Conservation (phyloP, 352 stramenopile species). For the Plasmopara halstedii region DNA sequence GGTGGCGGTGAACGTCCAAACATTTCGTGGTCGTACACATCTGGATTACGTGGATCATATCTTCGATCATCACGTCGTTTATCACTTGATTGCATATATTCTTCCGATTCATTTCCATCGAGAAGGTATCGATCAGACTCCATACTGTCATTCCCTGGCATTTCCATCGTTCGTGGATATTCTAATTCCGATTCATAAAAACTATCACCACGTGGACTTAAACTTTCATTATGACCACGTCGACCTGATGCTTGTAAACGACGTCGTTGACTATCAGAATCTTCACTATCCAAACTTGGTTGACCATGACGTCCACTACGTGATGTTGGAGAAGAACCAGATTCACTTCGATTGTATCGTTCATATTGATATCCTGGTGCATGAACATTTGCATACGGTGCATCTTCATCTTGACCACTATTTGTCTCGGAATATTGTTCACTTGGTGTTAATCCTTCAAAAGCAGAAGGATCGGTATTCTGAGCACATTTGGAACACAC, state of each 20-base stretch:
- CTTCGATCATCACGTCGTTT: slow-evolving; percentile 14
- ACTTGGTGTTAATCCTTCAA: slow-evolving; percentile 19
- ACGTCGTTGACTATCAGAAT: slow-evolving; percentile 9
- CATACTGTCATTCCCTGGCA: slow-evolving; percentile 8
- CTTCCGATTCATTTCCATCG: slow-evolving; percentile 12
- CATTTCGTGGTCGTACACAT: slow-evolving; percentile 19
- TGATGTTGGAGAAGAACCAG: slow-evolving; percentile 7
- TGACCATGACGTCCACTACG: slow-evolving; percentile 1
- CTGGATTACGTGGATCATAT: slow-evolving; percentile 20
- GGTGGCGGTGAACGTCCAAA: slow-evolving; percentile 13
- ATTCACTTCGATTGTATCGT: slow-evolving; percentile 15
- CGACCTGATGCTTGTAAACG: slow-evolving; percentile 8
- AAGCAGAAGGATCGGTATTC: slow-evolving; percentile 20
- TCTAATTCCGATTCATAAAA: slow-evolving; percentile 20
- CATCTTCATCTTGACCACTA: slow-evolving; percentile 21
- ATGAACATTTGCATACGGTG: slow-evolving; percentile 19
- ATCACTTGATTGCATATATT: slow-evolving; percentile 9
- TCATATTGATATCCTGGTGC: slow-evolving; percentile 25
- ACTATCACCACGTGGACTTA: slow-evolving; percentile 13
- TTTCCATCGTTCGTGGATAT: slow-evolving; percentile 10
- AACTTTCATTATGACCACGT: slow-evolving; percentile 10
- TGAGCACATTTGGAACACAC: slow-evolving; percentile 51
- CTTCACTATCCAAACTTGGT: slow-evolving; percentile 8
- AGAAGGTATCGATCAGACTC: slow-evolving; percentile 17
- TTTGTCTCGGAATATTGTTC: slow-evolving; percentile 26